A percentile compares a stretch with the other conserved stretches of the same genome.
These are phyloP conservation scores for Ottelia alismoides DNA, from an alignment of 106 monocot species.

Conservation along the genomic window DNA sequence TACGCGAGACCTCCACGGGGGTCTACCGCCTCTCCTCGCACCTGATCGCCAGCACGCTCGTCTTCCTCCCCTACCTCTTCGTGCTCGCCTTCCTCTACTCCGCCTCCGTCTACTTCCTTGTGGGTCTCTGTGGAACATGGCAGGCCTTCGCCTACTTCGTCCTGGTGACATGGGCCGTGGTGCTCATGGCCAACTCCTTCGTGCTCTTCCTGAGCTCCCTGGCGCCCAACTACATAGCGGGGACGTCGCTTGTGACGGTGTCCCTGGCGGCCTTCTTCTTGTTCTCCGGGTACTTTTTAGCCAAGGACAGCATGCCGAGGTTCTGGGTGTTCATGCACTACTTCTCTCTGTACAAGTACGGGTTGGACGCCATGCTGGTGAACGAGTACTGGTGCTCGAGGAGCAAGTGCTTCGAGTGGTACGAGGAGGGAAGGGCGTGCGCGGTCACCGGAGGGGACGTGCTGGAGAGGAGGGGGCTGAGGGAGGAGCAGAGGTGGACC, in stretches of 20 bases:
- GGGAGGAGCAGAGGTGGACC: slow-evolving; percentile 46
- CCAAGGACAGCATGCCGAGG: slow-evolving; percentile 65
- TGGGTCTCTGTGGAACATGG: slow-evolving; percentile 67
- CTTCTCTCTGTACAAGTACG: slow-evolving; percentile 79
- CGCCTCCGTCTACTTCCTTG: slow-evolving; percentile 68
- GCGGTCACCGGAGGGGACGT: slow-evolving; percentile 48
- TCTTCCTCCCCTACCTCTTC: slow-evolving; percentile 89
- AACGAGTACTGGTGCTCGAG: slow-evolving; percentile 81
- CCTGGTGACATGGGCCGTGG: slow-evolving; percentile 59
- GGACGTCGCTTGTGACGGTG: slow-evolving; percentile 72
- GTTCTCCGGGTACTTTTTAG: slow-evolving; percentile 91
- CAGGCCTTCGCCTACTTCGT: slow-evolving; percentile 60
- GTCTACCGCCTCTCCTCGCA: slow-evolving; percentile 91
- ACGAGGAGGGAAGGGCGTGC: slow-evolving; percentile 27
- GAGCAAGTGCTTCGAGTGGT: slow-evolving; percentile 45
- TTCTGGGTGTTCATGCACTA: slow-evolving; percentile 93
- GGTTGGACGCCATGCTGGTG: slow-evolving; percentile 69
- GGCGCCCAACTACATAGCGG: slow-evolving; percentile 90
- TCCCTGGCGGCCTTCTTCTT: slow-evolving; percentile 87
- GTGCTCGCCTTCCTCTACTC: slow-evolving; percentile 60
- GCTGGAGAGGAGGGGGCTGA: slow-evolving; percentile 40
- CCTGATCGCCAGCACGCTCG: slow-evolving; percentile 61
- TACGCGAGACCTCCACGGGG: slow-evolving; percentile 65
- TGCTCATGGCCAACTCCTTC: slow-evolving; percentile 92
- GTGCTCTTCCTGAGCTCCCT: slow-evolving; percentile 80